Base-by-base conservation (phyloP, 2,329 filamentous ascomycete species). In the Chaetomium strumarium region DNA sequence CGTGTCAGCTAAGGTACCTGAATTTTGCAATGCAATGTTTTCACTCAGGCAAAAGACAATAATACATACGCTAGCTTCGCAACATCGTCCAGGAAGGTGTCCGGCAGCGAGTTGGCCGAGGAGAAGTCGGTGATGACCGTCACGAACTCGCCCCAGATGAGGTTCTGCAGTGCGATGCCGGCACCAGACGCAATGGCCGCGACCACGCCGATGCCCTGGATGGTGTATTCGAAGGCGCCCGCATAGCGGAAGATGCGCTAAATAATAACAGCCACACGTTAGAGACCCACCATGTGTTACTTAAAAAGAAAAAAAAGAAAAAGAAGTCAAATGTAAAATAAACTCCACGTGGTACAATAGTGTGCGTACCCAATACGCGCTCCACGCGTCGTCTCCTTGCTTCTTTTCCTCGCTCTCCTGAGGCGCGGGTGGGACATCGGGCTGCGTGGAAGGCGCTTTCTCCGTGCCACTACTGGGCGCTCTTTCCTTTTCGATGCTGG, bases 131-230 rank as follows among this genome's bases (percentile, higher is more conserved):
- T 76, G 56, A 78, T 76, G 37, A 68, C 60, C 4, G 70, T 72
- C 5, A 76, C 71, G 42, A 76, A 76, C 48, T 70, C 67, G 11
- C 76, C 77, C 56, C 79, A 79, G 4, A 80, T 65, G n/a, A 79
- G 54, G 55, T 75, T 70, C 71, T 78, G 77, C 24, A 78, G 57
- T 0, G 76, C 74, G 2, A 77, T 65, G 8, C 72, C 59, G 11
- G 70, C 70, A 42, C 74, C 75, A 7, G 70, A 68, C 8, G 64
- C 72, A 38, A 75, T 68, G 11, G 73, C 70, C 16, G 67, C 67
- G 4, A 62, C 4, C 8, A 49, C 20, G 20, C 56, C 55, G 29
- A 62, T 37, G 33, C 34, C 54, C 31, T 58, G 56, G 14, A 62
- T 31, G 8, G 49, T 49, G 34, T 54, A 50, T 11, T 60, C 60